Percentiles rank a stretch among this genome's conserved stretches.
Conservation (phyloP, 2,329 filamentous ascomycete genomes). For the Ceratocystis lukuohia region DNA sequence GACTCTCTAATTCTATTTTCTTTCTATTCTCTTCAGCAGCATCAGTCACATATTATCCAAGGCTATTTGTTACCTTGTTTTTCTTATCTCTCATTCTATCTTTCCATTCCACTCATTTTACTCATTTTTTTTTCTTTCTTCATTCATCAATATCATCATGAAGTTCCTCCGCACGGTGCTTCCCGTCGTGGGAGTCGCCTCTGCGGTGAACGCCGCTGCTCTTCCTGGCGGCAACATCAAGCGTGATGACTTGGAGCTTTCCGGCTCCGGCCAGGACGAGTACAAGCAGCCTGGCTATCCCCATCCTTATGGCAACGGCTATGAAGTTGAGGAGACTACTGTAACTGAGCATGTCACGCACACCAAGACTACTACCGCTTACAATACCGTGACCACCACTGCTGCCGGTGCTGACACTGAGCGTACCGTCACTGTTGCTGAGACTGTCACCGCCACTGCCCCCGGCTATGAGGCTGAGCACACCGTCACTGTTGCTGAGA, state of each 20-base stretch:
- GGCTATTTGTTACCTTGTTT: constrained; percentile 15
- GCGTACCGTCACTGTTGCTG: constrained; percentile 16
- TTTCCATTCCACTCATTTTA: constrained; percentile 9
- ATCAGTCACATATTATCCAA: constrained; percentile 14
- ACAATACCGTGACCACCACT: constrained; percentile 13
- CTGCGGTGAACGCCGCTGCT: constrained; percentile 17
- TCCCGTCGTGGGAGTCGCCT: constrained; percentile 19
- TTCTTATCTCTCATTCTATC: constrained; percentile 15
- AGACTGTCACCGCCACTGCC: constrained; percentile 24
- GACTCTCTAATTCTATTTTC: not conserved
- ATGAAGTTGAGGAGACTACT: constrained; percentile 11
- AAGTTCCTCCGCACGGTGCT: constrained; percentile 19
- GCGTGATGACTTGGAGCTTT: constrained; percentile 15
- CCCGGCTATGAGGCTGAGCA: constrained; percentile 7
- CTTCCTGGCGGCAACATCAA: constrained; percentile 11
- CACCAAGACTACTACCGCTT: constrained; percentile 9
- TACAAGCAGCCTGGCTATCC: constrained; percentile 17
- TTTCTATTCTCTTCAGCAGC: constrained; percentile 13
- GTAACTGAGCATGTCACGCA: constrained; percentile 5
- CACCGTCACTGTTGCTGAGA: constrained; percentile 24
- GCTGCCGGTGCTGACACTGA: constrained; percentile 10
- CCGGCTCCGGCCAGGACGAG: constrained; percentile 8
- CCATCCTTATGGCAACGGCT: constrained; percentile 12
- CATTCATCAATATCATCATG: constrained; percentile 16
- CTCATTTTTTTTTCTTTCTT: constrained; percentile 8